Conservation (phyloP, 148 eudicot genomes). For the Nepenthes gracilis region DNA sequence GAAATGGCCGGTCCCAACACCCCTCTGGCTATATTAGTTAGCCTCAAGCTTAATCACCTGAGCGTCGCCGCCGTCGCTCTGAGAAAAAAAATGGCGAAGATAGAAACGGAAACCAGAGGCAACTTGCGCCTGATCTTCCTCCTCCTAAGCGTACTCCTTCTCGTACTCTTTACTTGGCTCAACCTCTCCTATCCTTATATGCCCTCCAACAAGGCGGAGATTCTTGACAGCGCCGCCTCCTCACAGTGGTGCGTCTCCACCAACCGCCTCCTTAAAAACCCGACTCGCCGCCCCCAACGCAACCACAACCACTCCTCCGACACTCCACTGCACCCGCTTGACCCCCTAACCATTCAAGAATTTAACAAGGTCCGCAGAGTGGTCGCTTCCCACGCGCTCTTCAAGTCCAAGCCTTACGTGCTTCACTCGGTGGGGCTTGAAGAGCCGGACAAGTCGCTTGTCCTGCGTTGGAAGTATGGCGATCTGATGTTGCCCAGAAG, state of each 20-base stretch:
- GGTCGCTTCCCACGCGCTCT: constrained; percentile 37
- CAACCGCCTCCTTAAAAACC: constrained; percentile 11
- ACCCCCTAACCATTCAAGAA: constrained; percentile 75
- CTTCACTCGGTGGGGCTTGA: constrained; percentile 69
- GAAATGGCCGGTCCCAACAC: too few species aligned
- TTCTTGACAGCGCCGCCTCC: constrained; percentile 13
- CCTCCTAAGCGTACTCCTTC: constrained; percentile 21
- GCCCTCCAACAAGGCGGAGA: constrained; percentile 13
- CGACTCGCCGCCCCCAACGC: constrained; percentile 10
- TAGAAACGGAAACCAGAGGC: constrained; percentile 26
- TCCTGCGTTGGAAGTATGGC: constrained; percentile 57
- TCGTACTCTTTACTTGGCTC: constrained; percentile 30
- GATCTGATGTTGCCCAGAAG: constrained; percentile 50
- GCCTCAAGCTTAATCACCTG: too few species aligned
- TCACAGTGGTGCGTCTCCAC: constrained; percentile 31
- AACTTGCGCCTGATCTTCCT: constrained; percentile 31
- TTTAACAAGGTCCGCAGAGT: constrained; percentile 37
- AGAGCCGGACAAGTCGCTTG: constrained; percentile 55
- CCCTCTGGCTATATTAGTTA: too few species aligned
- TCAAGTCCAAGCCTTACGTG: constrained; percentile 30
- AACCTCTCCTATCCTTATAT: constrained; percentile 26
- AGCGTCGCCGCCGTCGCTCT: too few species aligned
- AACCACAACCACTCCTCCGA: constrained; percentile 33
- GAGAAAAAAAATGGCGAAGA: too few species aligned
- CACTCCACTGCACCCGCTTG: constrained; percentile 64